Conservation (phyloP, 257 asterid genomes). For the Lavandula angustifolia region DNA sequence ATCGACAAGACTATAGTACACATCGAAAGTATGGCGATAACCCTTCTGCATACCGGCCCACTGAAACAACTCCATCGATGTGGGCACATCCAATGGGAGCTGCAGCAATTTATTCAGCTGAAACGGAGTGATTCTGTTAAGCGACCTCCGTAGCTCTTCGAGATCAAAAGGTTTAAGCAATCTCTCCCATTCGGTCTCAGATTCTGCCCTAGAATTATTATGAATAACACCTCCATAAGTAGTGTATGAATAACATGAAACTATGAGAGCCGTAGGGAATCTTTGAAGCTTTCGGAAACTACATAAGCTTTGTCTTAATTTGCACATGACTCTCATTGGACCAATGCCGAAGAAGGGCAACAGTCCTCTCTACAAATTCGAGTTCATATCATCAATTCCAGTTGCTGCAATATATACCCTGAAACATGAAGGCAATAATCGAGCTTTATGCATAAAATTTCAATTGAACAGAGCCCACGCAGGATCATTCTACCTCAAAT, state of each 20-base stretch:
- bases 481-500: background rate
- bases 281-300: slow-evolving; percentile 33
- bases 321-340: slow-evolving; percentile 39
- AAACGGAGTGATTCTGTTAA: slow-evolving; percentile 62
- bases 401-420: slow-evolving; percentile 25
- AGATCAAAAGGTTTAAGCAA: slow-evolving; percentile 88
- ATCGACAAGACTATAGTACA: slow-evolving; percentile 67
- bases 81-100: slow-evolving; percentile 68
- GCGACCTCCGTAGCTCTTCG: slow-evolving; percentile 66
- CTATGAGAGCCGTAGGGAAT: slow-evolving; percentile 34
- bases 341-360: slow-evolving; percentile 16
- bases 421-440: slow-evolving; percentile 20
- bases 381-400: slow-evolving; percentile 11
- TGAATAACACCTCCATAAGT: slow-evolving; percentile 33
- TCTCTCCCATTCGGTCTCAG: slow-evolving; percentile 84
- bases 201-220: slow-evolving; percentile 41
- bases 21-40: slow-evolving; percentile 68
- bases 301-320: slow-evolving; percentile 23
- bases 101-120: slow-evolving; percentile 75
- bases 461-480: background rate
- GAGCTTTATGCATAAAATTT: slow-evolving; percentile 10
- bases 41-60: slow-evolving; percentile 72
- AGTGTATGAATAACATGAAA: slow-evolving; percentile 39
- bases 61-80: slow-evolving; percentile 67
- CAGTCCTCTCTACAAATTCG: background rate